Percentiles rank a stretch among this genome's conserved stretches.
Conservation (phyloP, 2,329 filamentous ascomycete genomes). For the Claviceps maximensis region DNA sequence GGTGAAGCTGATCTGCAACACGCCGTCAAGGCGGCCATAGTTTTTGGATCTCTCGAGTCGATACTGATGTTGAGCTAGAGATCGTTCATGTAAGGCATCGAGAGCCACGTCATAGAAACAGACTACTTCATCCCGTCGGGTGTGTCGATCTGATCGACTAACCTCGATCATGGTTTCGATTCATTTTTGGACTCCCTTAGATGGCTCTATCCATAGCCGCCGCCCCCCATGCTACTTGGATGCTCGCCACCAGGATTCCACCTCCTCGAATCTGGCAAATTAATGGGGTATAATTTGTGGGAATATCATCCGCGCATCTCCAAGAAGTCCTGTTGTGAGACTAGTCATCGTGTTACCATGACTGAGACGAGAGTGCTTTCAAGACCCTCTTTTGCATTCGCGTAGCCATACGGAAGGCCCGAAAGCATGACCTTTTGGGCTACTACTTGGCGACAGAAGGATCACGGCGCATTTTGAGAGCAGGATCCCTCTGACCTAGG, state of each 20-base stretch:
- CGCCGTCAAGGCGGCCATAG: neutral
- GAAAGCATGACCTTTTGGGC: constrained; percentile 1
- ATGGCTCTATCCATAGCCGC: neutral
- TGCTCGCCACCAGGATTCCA: neutral
- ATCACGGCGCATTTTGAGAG: neutral
- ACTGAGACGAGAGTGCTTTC: constrained; percentile 1
- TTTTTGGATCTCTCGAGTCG: neutral
- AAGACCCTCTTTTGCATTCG: constrained; percentile 3
- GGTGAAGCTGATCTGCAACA: constrained; percentile 3
- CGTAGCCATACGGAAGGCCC: constrained; percentile 6
- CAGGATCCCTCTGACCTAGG: neutral
- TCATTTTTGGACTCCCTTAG: neutral
- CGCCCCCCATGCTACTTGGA: neutral
- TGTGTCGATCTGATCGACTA: neutral
- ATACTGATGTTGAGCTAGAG: neutral
- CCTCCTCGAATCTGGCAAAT: neutral
- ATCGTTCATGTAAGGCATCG: neutral
- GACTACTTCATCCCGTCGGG: neutral
- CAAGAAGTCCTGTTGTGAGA: constrained; percentile 4
- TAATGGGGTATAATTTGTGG: neutral
- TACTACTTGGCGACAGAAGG: neutral
- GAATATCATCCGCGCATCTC: neutral
- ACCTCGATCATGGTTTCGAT: neutral
- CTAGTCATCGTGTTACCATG: constrained; percentile 4
- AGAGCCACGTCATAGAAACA: neutral